Conservation (phyloP, 2,329 filamentous ascomycete genomes). For the Penicillium sp. region DNA sequence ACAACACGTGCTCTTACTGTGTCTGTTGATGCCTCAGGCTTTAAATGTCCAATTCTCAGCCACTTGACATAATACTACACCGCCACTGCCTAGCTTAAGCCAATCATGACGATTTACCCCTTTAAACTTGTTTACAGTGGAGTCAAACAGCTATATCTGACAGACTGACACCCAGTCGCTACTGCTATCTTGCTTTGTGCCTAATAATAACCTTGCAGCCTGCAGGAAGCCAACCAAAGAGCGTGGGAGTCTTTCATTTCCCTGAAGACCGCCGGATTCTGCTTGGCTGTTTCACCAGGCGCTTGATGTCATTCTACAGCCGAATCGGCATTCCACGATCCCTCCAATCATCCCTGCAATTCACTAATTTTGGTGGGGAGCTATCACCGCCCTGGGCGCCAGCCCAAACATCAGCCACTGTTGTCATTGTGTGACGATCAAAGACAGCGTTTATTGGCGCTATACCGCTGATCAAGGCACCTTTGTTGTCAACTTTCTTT, state of each 20-base stretch:
- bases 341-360: slow-evolving; percentile 27
- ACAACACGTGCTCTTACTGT: slow-evolving; percentile 2
- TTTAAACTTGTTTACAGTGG: not conserved
- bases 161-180: no score
- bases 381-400: slow-evolving; percentile 14
- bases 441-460: slow-evolving; percentile 4
- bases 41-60: not conserved
- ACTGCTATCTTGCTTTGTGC: not conserved
- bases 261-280: slow-evolving; percentile 13
- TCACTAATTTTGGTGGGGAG: slow-evolving; percentile 11
- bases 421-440: slow-evolving; percentile 25
- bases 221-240: not conserved
- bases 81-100: slow-evolving; percentile 5
- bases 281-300: slow-evolving; percentile 31
- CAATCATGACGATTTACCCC: slow-evolving; percentile 12
- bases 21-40: slow-evolving; percentile 6
- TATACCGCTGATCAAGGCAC: slow-evolving; percentile 14
- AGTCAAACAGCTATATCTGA: no score
- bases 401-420: slow-evolving; percentile 25
- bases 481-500: slow-evolving; percentile 11
- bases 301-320: slow-evolving; percentile 35
- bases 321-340: slow-evolving; percentile 25
- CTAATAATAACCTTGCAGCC: not conserved
- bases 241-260: slow-evolving; percentile 1
- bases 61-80: not conserved